phyloP scores from a whole-genome alignment of 192 early-diverging fungal genomes.

The Coemansia javaensis region DNA sequence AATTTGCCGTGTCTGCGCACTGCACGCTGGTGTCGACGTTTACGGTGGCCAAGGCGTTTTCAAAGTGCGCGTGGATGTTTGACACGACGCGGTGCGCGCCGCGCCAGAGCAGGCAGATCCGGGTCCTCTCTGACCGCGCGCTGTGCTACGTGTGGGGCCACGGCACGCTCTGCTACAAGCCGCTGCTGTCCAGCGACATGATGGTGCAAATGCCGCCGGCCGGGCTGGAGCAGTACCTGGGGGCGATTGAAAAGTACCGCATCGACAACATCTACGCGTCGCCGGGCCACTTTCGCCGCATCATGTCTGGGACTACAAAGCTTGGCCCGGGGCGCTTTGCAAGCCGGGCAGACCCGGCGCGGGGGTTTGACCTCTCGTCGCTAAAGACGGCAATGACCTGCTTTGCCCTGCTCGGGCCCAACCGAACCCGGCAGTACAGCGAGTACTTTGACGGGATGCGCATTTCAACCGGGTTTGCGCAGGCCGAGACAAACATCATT shows the following conservation, averaged over 20 bases:
- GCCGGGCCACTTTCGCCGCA: slow-evolving; percentile 6
- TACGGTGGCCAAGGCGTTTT: no score
- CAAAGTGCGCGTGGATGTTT: no score
- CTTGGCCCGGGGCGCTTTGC: neutral
- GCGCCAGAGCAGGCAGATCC: neutral
- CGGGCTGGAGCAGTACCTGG: slow-evolving; percentile 6
- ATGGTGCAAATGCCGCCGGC: slow-evolving; percentile 14
- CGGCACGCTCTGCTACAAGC: slow-evolving; percentile 25
- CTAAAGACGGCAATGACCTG: slow-evolving; percentile 18
- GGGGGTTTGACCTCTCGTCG: slow-evolving; percentile 10
- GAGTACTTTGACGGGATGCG: slow-evolving; percentile 12
- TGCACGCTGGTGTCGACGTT: slow-evolving; percentile 30
- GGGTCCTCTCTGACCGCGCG: slow-evolving; percentile 10
- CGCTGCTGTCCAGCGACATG: slow-evolving; percentile 14
- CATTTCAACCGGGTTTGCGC: slow-evolving; percentile 21
- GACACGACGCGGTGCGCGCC: no score
- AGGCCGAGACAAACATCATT: slow-evolving; percentile 21
- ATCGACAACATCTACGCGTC: slow-evolving; percentile 11
- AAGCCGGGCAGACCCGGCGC: neutral
- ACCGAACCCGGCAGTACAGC: slow-evolving; percentile 2
- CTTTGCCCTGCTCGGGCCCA: slow-evolving; percentile 12
- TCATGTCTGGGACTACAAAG: slow-evolving; percentile 6
- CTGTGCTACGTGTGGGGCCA: slow-evolving; percentile 27
- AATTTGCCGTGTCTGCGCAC: slow-evolving; percentile 69
- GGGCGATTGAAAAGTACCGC: slow-evolving; percentile 15